phyloP scores from a whole-genome alignment of 2,329 filamentous ascomycete genomes.

The Mycocentrospora acerina region DNA sequence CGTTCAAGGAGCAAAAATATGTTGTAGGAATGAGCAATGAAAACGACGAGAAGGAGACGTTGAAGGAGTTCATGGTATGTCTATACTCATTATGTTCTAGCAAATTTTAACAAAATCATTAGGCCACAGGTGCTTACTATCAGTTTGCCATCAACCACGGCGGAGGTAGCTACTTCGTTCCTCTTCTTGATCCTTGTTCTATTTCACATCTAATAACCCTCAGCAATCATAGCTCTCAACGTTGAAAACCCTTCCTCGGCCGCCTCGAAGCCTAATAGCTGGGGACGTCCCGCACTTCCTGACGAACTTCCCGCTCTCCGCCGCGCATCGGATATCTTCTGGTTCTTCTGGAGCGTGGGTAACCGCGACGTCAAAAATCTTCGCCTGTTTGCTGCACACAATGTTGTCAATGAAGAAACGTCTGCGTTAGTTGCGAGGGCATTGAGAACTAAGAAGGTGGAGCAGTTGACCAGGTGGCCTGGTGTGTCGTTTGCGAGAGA shows the following conservation, averaged over 20 bases:
- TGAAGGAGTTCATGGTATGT: too few relatives aligned
- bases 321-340: conserved; percentile 21
- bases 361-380: conserved; percentile 20
- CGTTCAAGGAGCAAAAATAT: conserved; percentile 12
- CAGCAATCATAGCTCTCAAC: conserved; percentile 11
- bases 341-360: conserved; percentile 20
- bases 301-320: conserved; percentile 23
- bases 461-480: conserved; percentile 16
- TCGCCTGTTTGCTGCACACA: conserved; percentile 14
- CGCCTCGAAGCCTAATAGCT: conserved; percentile 1
- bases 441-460: conserved; percentile 6
- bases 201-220: background rate
- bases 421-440: conserved; percentile 15
- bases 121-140: conserved; percentile 5
- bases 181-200: too few relatives aligned
- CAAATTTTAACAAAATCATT: too few relatives aligned
- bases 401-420: conserved; percentile 18
- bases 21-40: background rate
- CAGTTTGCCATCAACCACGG: conserved; percentile 1
- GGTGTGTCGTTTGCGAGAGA: conserved; percentile 13
- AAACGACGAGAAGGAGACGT: too few relatives aligned
- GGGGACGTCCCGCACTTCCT: conserved; percentile 6
- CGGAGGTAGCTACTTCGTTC: too few relatives aligned
- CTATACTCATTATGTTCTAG: too few relatives aligned
- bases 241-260: conserved; percentile 10